Conservation (phyloP, 2,329 filamentous ascomycete genomes). For the Domatiomyces globalis region DNA sequence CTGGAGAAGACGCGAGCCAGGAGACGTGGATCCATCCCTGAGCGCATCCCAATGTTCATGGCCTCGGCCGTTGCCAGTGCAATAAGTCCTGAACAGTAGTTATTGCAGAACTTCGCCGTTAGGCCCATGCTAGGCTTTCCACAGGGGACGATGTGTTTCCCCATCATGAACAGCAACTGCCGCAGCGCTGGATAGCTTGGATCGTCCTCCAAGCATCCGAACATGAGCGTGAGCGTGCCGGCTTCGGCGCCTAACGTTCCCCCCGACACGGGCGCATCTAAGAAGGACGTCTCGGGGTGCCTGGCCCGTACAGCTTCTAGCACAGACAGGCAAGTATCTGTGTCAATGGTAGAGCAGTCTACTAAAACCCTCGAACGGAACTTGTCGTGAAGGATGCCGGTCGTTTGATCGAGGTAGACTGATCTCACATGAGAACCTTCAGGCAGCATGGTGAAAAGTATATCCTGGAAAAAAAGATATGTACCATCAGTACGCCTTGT, state of each 20-base stretch:
- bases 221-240: slow-evolving; percentile 40
- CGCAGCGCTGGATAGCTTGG: slow-evolving; percentile 32
- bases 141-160: slow-evolving; percentile 39
- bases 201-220: slow-evolving; percentile 38
- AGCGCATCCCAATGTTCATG: slow-evolving; percentile 46
- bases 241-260: slow-evolving; percentile 38
- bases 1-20: slow-evolving; percentile 40
- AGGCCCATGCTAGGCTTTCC: slow-evolving; percentile 43
- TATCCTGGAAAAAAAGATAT: too few relatives aligned
- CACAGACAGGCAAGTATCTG: slow-evolving; percentile 26
- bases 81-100: slow-evolving; percentile 46
- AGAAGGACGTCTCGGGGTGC: slow-evolving; percentile 30
- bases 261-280: slow-evolving; percentile 42
- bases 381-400: slow-evolving; percentile 26
- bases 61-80: slow-evolving; percentile 45
- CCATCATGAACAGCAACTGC: slow-evolving; percentile 38
- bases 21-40: slow-evolving; percentile 42
- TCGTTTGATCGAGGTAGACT: slow-evolving; percentile 35
- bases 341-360: slow-evolving; percentile 44
- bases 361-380: too few relatives aligned
- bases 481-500: too few relatives aligned
- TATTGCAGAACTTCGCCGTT: slow-evolving; percentile 47
- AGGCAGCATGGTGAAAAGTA: slow-evolving; percentile 26
- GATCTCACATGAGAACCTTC: slow-evolving; percentile 24
- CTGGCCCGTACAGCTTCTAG: slow-evolving; percentile 10